These are phyloP conservation scores for Blastocystis sp. DNA, from an alignment of 352 stramenopile genomes.

Conservation along the genomic window DNA sequence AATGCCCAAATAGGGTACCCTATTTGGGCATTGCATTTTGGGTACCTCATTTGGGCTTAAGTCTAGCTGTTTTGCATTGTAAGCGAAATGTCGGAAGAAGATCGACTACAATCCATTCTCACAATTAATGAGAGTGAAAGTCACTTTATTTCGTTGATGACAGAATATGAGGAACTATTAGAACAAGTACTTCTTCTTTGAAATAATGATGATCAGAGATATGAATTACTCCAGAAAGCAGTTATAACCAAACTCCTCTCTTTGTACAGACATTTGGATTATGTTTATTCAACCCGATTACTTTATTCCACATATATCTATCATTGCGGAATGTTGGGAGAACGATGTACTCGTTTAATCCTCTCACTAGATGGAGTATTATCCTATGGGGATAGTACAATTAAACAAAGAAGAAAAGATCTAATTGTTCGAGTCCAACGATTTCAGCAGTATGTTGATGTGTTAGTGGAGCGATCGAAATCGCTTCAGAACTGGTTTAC, in stretches of 20 bases:
- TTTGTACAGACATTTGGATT: neutral
- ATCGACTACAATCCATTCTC: neutral
- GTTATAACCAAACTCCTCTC: constrained; percentile 10
- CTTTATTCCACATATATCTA: constrained; percentile 41
- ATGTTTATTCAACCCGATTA: constrained; percentile 24
- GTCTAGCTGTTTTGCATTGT: too few relatives aligned
- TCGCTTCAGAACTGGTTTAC: constrained; percentile 35
- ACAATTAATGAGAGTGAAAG: neutral
- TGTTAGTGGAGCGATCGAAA: neutral
- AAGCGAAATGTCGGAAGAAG: neutral
- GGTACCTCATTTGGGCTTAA: too few relatives aligned
- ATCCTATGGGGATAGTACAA: neutral
- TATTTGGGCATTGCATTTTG: too few relatives aligned
- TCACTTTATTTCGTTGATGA: neutral
- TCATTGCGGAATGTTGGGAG: constrained; percentile 24
- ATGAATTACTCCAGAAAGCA: neutral
- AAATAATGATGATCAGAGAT: neutral
- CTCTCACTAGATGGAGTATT: constrained; percentile 8
- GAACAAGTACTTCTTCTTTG: neutral
- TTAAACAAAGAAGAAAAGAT: neutral
- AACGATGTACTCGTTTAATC: constrained; percentile 28
- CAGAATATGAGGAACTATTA: constrained; percentile 29
- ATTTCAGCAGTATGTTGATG: neutral
- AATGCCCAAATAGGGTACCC: too few relatives aligned
- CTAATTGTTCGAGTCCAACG: constrained; percentile 3